Evolutionary conservation across 2,329 filamentous ascomycete species (phyloP), one percentile per base, ranked within the genome.

Genomic region (Nothomitra cinnamomea): DNA sequence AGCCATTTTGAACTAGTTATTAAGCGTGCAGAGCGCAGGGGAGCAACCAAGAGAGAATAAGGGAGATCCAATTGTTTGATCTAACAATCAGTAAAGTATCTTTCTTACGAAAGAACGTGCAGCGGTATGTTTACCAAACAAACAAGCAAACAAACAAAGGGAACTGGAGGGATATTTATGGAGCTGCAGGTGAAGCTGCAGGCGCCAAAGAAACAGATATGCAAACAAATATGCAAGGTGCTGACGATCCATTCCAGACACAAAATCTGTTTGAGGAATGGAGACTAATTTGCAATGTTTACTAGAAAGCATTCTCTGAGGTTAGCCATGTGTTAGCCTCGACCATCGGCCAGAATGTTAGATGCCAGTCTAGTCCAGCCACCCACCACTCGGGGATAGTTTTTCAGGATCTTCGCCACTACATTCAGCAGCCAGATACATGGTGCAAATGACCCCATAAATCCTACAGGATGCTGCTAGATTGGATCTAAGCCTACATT

Each of bases 141-240:
- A 41, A 51, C 22, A 49, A 51, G 49, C 49, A 51, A 51, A 51
- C 50, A 52, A 52, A 52, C 50, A 52, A 52, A 52, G 40, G 50
- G 17, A 6, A 21, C 13, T 52, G 25, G 21, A 19, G n/a, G 50
- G 50, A 41, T 52, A 52, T 52, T 52, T 52, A 52, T 52, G n/a
- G 40, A 21, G 4, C 49, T 10, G 32, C 32, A 41, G 41, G 22
- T 45, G 28, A 10, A 32, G 28, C 28, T 5, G 28, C 28, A 32
- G 28, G 13, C 28, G 4, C 17, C 24, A 10, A n/a, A 35, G 45
- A 49, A 35, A n/a, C 45, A 22, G 21, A 10, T 35, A 40, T 41
- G 50, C 50, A 49, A 35, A n/a, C 45, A 22, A 22, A 10, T 35
- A 40, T 41, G 50, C 50, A 52, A 25, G 50, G 50, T 52, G 40